phyloP scores from a whole-genome alignment of 225 moss, liverwort and hornwort species.

The Polytrichum formosum region DNA sequence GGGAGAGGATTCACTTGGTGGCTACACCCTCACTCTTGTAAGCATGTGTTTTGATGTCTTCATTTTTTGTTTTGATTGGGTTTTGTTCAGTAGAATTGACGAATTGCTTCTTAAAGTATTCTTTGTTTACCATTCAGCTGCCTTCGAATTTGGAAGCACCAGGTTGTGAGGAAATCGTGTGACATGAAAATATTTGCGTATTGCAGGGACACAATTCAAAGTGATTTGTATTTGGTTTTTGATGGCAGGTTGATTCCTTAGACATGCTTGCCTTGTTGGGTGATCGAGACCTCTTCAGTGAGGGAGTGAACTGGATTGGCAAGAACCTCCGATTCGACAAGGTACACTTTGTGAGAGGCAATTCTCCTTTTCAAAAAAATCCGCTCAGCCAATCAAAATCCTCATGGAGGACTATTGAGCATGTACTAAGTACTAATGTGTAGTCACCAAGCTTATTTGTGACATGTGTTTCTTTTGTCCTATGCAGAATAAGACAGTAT shows the following conservation, averaged over 20 bases:
- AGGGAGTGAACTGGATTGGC: constrained; percentile 80
- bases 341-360: constrained; percentile 19
- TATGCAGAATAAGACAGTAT: constrained; percentile 90
- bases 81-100: background rate
- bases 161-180: background rate
- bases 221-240: background rate
- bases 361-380: no score
- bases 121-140: no score
- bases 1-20: constrained; percentile 89
- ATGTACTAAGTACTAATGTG: background rate
- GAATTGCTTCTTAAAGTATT: background rate
- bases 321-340: constrained; percentile 79
- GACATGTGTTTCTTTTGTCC: background rate
- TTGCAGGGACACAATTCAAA: background rate
- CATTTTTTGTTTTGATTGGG: background rate
- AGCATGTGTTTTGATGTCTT: constrained; percentile 18
- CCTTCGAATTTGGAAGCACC: background rate
- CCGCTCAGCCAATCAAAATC: no score
- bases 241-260: constrained; percentile 78
- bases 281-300: constrained; percentile 62
- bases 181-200: background rate
- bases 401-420: background rate
- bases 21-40: constrained; percentile 85
- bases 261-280: constrained; percentile 97
- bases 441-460: background rate